These are phyloP conservation scores for Hyphodiscus sp. DNA, from an alignment of 2,329 filamentous ascomycete genomes.

Conservation along the genomic window DNA sequence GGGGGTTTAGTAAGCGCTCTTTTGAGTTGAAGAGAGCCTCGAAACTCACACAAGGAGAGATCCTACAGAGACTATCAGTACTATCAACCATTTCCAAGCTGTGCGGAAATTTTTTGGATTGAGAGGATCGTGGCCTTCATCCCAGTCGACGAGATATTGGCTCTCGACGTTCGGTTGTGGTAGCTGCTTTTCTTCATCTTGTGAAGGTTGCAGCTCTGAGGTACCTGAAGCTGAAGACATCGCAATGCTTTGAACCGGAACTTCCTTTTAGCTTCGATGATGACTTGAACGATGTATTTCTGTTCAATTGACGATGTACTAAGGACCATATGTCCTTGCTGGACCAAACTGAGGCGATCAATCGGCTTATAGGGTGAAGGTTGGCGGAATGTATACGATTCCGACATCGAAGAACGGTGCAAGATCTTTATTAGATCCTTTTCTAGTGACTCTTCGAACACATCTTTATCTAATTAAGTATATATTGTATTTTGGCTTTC, in stretches of 20 bases:
- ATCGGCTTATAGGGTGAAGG: no score
- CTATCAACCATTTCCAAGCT: conserved; percentile 67
- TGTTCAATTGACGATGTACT: not conserved
- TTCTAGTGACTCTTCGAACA: not conserved
- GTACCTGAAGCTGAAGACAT: not conserved
- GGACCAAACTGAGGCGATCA: no score
- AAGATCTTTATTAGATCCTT: not conserved
- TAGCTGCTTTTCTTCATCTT: conserved; percentile 6
- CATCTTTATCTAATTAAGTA: no score
- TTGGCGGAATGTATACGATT: no score
- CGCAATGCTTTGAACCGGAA: not conserved
- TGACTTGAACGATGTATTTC: not conserved
- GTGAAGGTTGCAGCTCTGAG: not conserved
- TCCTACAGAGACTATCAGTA: conserved; percentile 62
- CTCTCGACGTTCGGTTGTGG: not conserved
- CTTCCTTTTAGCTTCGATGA: not conserved
- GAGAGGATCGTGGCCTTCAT: conserved; percentile 61
- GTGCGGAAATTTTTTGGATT: conserved; percentile 63
- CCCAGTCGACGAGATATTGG: conserved; percentile 63
- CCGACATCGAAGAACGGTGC: not conserved
- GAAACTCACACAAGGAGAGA: conserved; percentile 71
- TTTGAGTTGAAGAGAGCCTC: not conserved
- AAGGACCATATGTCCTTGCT: not conserved
- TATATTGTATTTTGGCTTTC: no score
- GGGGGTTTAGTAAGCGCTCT: conserved; percentile 1